phyloP scores from a whole-genome alignment of 2,329 filamentous ascomycete genomes.

The Cordyceps cateniannulata region DNA sequence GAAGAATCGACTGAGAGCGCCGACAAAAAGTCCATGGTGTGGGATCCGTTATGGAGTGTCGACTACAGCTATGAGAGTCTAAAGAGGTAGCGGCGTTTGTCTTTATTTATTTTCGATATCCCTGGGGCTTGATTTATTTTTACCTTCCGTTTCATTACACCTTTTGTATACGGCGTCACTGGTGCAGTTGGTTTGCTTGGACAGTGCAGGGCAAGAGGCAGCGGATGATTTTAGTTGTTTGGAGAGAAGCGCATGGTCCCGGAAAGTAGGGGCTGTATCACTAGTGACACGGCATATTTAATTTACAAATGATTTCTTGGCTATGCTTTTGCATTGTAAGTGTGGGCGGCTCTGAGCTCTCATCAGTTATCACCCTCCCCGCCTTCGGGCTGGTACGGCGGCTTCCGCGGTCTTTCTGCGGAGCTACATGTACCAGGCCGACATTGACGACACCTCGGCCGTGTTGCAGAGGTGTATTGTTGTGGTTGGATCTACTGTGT shows the following conservation, averaged over 20 bases:
- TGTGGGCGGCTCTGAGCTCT: no score
- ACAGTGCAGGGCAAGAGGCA: not conserved
- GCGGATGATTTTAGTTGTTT: not conserved
- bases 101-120: not conserved
- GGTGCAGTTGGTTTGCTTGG: not conserved
- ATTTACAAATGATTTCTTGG: not conserved
- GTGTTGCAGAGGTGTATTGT: no score
- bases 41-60: conserved; percentile 56
- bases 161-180: conserved; percentile 1
- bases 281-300: conserved; percentile 1
- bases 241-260: not conserved
- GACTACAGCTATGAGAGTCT: conserved; percentile 49
- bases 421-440: conserved; percentile 31
- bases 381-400: conserved; percentile 25
- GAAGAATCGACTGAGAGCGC: conserved; percentile 34
- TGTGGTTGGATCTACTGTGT: no score
- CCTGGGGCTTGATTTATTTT: conserved; percentile 12
- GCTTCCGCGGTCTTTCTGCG: conserved; percentile 27
- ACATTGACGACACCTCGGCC: no score
- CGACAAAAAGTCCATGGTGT: conserved; percentile 49
- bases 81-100: conserved; percentile 14
- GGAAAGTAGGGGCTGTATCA: conserved; percentile 8
- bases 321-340: no score
- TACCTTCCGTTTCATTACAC: not conserved
- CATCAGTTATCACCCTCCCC: not conserved